A percentile compares a stretch with the other conserved stretches of the same genome.
Conservation (phyloP, 805 yeast genomes). For the Kluyveromyces dobzhanskii region DNA sequence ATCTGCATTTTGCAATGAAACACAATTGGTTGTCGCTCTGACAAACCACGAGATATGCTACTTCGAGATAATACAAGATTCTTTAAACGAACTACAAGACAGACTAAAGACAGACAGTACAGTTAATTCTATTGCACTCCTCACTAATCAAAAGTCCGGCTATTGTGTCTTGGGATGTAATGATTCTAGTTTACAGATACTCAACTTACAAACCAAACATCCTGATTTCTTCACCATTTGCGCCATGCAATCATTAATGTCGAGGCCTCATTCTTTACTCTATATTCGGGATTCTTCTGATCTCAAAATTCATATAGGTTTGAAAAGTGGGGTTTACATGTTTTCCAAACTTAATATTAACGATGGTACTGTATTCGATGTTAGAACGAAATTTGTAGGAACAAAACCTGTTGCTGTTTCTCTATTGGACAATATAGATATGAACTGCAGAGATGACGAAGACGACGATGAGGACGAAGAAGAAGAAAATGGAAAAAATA, state of each 20-base stretch:
- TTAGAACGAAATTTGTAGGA: slow-evolving; percentile 68
- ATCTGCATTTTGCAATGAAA: slow-evolving; percentile 51
- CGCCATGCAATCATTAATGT: slow-evolving; percentile 57
- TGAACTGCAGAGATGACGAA: slow-evolving; percentile 14
- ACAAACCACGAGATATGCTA: slow-evolving; percentile 71
- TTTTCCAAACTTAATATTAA: slow-evolving; percentile 47
- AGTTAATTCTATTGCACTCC: slow-evolving; percentile 45
- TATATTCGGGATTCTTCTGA: slow-evolving; percentile 13
- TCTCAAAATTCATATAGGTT: slow-evolving; percentile 61
- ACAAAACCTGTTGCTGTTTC: slow-evolving; percentile 50
- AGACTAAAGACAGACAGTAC: slow-evolving; percentile 44
- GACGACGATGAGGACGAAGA: slow-evolving; percentile 11
- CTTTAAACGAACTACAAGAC: slow-evolving; percentile 63
- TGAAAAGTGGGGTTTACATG: slow-evolving; percentile 76
- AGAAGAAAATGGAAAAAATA: slow-evolving; percentile 1
- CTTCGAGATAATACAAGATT: slow-evolving; percentile 65
- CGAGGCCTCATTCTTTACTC: slow-evolving; percentile 36
- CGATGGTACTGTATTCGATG: slow-evolving; percentile 56
- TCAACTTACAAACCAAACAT: slow-evolving; percentile 41
- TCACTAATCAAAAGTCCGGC: slow-evolving; percentile 40
- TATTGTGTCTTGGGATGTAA: slow-evolving; percentile 64
- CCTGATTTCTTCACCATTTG: slow-evolving; percentile 51
- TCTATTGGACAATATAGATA: slow-evolving; percentile 8
- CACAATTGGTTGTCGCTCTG: slow-evolving; percentile 63
- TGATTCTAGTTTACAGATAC: slow-evolving; percentile 60